Conservation (phyloP, 805 yeast species). For the Danielia reshetovae region DNA sequence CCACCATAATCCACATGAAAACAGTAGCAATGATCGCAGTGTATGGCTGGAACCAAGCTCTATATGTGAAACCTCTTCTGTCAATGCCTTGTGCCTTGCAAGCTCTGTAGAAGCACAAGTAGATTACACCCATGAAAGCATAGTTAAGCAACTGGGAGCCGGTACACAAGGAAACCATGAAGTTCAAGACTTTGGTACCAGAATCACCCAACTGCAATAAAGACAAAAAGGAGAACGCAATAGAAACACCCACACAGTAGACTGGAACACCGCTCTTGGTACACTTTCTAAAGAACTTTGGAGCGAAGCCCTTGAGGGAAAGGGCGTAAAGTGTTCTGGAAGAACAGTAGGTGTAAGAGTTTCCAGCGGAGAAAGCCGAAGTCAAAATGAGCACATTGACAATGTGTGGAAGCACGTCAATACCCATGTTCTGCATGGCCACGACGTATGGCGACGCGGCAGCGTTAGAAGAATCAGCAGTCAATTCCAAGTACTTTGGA, state of each 20-base stretch:
- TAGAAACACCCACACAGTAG: slow-evolving; percentile 17
- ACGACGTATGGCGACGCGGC: slow-evolving; percentile 20
- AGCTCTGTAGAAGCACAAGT: slow-evolving; percentile 20
- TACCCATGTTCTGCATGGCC: slow-evolving; percentile 19
- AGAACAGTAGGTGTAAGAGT: slow-evolving; percentile 19
- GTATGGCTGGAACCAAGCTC: slow-evolving; percentile 43
- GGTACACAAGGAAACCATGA: slow-evolving; percentile 20
- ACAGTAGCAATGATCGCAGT: slow-evolving; percentile 28
- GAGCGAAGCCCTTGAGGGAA: slow-evolving; percentile 16
- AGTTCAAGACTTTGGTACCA: slow-evolving; percentile 14
- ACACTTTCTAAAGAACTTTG: slow-evolving; percentile 13
- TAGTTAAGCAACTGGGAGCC: slow-evolving; percentile 20
- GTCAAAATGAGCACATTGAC: slow-evolving; percentile 16
- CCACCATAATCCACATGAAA: slow-evolving; percentile 39
- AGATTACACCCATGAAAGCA: slow-evolving; percentile 17
- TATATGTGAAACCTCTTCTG: slow-evolving; percentile 36
- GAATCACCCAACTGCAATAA: slow-evolving; percentile 17
- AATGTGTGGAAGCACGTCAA: slow-evolving; percentile 15
- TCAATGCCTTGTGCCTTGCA: slow-evolving; percentile 24
- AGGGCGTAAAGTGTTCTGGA: slow-evolving; percentile 18
- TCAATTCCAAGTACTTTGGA: slow-evolving; percentile 13
- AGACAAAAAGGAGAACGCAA: slow-evolving; percentile 17
- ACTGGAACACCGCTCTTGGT: slow-evolving; percentile 16
- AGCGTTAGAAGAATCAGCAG: slow-evolving; percentile 13
- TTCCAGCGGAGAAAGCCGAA: slow-evolving; percentile 19